These are phyloP conservation scores for Huiozyma sinensis DNA, from an alignment of 805 yeast species.

Conservation along the genomic window DNA sequence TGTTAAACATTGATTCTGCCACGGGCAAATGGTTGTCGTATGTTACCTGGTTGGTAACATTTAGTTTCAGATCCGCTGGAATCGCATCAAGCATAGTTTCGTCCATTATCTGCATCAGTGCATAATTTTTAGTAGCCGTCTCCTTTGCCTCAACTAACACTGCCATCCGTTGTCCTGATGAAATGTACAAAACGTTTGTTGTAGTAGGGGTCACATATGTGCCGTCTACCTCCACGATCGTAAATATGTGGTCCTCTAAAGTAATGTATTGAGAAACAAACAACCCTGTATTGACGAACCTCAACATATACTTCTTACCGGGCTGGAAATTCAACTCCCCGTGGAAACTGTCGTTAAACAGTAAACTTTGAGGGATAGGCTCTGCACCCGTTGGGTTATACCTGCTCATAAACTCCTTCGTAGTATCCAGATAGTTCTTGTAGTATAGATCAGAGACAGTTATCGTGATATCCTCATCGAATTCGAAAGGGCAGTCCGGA, in stretches of 20 bases:
- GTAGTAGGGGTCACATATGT: slow-evolving; percentile 48
- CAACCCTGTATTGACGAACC: slow-evolving; percentile 58
- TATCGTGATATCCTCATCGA: slow-evolving; percentile 51
- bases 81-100: slow-evolving; percentile 56
- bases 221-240: slow-evolving; percentile 69
- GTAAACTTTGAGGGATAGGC: slow-evolving; percentile 59
- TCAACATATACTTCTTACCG: slow-evolving; percentile 50
- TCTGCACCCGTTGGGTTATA: slow-evolving; percentile 82
- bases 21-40: slow-evolving; percentile 33
- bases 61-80: slow-evolving; percentile 47
- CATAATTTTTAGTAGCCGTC: slow-evolving; percentile 37
- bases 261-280: slow-evolving; percentile 64
- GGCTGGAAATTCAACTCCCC: slow-evolving; percentile 45
- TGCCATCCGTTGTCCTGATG: slow-evolving; percentile 77
- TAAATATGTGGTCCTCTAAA: slow-evolving; percentile 61
- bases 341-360: slow-evolving; percentile 57
- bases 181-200: slow-evolving; percentile 46
- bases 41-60: slow-evolving; percentile 44
- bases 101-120: slow-evolving; percentile 54
- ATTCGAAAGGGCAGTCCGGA: slow-evolving; percentile 41
- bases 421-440: slow-evolving; percentile 36
- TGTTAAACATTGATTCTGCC: slow-evolving; percentile 14
- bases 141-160: slow-evolving; percentile 55
- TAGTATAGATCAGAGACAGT: slow-evolving; percentile 59
- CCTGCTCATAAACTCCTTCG: slow-evolving; percentile 41